These are phyloP conservation scores for Phialophora expanda DNA, from an alignment of 2,329 filamentous ascomycete genomes.

Conservation along the genomic window DNA sequence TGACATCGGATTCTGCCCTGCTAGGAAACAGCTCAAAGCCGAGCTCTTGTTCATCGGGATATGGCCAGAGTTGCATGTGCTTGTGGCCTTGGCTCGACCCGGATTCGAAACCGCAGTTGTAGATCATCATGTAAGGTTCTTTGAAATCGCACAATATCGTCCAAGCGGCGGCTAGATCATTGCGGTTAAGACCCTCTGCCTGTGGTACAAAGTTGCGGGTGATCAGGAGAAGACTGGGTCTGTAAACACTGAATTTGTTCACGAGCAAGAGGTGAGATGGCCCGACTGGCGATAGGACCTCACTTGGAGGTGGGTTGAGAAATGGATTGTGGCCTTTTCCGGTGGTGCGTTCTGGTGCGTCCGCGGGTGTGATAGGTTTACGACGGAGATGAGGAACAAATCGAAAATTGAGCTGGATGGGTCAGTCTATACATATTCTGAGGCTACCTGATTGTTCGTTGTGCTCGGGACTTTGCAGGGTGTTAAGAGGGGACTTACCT, in stretches of 20 bases:
- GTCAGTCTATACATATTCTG: not conserved
- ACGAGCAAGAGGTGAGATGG: conserved; percentile 38
- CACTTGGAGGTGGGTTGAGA: conserved; percentile 39
- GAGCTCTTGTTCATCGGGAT: conserved; percentile 39
- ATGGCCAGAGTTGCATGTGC: conserved; percentile 52
- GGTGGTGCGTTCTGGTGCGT: conserved; percentile 39
- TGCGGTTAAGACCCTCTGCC: conserved; percentile 46
- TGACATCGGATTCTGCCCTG: conserved; percentile 34
- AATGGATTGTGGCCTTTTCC: conserved; percentile 38
- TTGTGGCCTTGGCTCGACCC: conserved; percentile 54
- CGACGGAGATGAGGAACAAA: conserved; percentile 37
- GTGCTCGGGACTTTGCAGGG: not conserved
- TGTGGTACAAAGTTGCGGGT: conserved; percentile 49
- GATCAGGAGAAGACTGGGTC: conserved; percentile 48
- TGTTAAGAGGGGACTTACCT: conserved; percentile 27
- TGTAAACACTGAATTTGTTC: conserved; percentile 41
- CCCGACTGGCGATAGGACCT: conserved; percentile 37
- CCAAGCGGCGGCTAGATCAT: conserved; percentile 48
- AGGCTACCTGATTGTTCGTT: not conserved
- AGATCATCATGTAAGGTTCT: conserved; percentile 48
- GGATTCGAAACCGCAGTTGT: conserved; percentile 54
- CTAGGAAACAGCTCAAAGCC: conserved; percentile 38
- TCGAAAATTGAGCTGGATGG: conserved; percentile 36
- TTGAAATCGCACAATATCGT: conserved; percentile 43
- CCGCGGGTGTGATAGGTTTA: conserved; percentile 39